Evolutionary conservation across 768 basidiomycete species (phyloP).

Genomic region (Porpolomopsis calyptriformis): DNA sequence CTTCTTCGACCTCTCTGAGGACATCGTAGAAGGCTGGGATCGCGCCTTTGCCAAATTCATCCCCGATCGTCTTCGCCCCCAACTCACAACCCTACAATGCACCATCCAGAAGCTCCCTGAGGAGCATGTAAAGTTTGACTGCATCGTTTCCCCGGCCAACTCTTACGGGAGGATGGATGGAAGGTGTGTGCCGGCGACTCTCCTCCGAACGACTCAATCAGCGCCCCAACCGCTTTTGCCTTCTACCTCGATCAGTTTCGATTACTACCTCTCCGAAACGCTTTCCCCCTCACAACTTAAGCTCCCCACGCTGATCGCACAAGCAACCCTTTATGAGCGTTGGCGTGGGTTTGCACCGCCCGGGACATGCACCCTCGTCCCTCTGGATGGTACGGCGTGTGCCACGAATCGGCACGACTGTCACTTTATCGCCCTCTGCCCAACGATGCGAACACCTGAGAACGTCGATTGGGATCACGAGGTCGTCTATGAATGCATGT

Average conservation of each 20-base stretch:
- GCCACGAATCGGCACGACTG: constrained; percentile 13
- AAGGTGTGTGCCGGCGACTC: background rate
- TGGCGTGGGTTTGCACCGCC: constrained; percentile 21
- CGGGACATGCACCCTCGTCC: constrained; percentile 18
- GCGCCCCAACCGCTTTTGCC: background rate
- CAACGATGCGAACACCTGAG: constrained; percentile 22
- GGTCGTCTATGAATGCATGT: constrained; percentile 19
- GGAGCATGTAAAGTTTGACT: constrained; percentile 6
- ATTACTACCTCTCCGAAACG: constrained; percentile 4
- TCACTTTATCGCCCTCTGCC: constrained; percentile 16
- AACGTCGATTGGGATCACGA: constrained; percentile 17
- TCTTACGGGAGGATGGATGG: constrained; percentile 10
- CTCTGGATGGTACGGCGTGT: constrained; percentile 12
- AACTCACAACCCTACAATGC: constrained; percentile 3
- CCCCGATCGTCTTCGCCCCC: constrained; percentile 1
- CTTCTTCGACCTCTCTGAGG: constrained; percentile 8
- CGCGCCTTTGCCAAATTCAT: constrained; percentile 4
- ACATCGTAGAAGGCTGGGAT: constrained; percentile 3
- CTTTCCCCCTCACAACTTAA: constrained; percentile 1
- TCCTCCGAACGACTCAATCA: background rate
- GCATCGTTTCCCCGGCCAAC: constrained; percentile 10
- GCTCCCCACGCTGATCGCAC: constrained; percentile 8
- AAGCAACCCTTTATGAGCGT: constrained; percentile 13
- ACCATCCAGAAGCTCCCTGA: constrained; percentile 3
- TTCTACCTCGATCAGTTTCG: constrained; percentile 6